Base-by-base conservation (phyloP, 495 filamentous ascomycete species). In the Talaromyces ruber region DNA sequence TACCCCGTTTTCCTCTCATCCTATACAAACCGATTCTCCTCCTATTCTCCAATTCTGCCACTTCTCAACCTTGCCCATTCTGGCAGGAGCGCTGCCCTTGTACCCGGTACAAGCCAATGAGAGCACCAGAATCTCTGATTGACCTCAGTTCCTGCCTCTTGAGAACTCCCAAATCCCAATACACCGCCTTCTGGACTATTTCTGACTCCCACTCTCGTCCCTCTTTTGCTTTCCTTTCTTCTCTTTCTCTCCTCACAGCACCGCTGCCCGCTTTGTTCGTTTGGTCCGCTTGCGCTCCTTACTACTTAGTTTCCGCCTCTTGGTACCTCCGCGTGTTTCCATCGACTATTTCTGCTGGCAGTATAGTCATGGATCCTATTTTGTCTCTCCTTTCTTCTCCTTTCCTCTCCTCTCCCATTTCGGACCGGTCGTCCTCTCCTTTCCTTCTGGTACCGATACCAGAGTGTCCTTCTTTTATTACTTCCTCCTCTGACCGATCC, bases 221-320 rank as follows among this genome's bases (percentile, higher is more conserved):
- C 25, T 32, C 53, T 18, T 11, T 32, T 57, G 91, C 47, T 93
- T 91, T 70, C 88, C 89, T 14, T 90, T 90, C 14, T 91, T 91
- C 18, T 87, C 91, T 12, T 93, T 93, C 74, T 86, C 88, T 60
- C 93, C 93, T 90, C 89, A 93, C 76, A 93, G 89, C 0, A 90
- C 90, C 39, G 87, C 83, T 11, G 90, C 89, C 64, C 84, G 89
- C 69, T 93, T 93, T 57, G 24, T 57, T 32, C 29, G 28, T 32
- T 25, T 18, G 53, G 29, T 18, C n/a, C 26, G 25, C 45, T 26
- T 52, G 12, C 6, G 50, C 50, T 22, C 25, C 50, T 39, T 39
- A 39, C 24, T 57, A 25, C 53, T 32, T 7, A 28, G 22, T 32
- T n/a, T n/a, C n/a, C n/a, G 9, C 29, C 25, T 18, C 30, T n/a